A percentile compares a stretch with the other conserved stretches of the same genome.
Conservation (phyloP, 768 basidiomycete genomes). For the Lentinula edodes region DNA sequence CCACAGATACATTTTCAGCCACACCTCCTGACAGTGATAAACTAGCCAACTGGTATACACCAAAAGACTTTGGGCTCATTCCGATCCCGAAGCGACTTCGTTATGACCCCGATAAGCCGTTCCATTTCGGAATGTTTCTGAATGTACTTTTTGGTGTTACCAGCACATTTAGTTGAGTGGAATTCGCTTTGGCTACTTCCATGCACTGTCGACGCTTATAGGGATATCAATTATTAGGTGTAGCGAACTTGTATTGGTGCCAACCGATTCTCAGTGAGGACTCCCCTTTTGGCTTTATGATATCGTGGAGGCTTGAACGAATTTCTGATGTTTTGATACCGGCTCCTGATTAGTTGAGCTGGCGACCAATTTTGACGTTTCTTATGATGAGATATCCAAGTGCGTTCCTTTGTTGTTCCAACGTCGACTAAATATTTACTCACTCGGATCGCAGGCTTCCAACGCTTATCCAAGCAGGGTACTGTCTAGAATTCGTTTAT, state of each 20-base stretch:
- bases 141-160: constrained; percentile 60
- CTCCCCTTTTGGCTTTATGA: not conserved
- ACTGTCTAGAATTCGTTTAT: not conserved
- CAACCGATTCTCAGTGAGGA: constrained; percentile 69
- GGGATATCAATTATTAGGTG: constrained; percentile 28
- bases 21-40: not conserved
- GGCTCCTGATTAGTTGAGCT: constrained; percentile 30
- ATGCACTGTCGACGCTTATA: not conserved
- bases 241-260: constrained; percentile 77
- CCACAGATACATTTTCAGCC: not conserved
- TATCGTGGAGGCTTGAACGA: too few relatives aligned
- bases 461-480: constrained; percentile 67
- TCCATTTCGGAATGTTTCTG: constrained; percentile 45
- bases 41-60: not conserved
- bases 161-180: constrained; percentile 46
- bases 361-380: constrained; percentile 32
- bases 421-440: too few relatives aligned
- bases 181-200: not conserved
- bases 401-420: constrained; percentile 23
- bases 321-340: too few relatives aligned
- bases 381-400: constrained; percentile 31
- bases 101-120: constrained; percentile 42
- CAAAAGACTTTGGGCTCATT: constrained; percentile 56
- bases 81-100: constrained; percentile 56
- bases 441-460: constrained; percentile 28